Conservation (phyloP, 495 filamentous ascomycete genomes). For the Neurospora cerealis region DNA sequence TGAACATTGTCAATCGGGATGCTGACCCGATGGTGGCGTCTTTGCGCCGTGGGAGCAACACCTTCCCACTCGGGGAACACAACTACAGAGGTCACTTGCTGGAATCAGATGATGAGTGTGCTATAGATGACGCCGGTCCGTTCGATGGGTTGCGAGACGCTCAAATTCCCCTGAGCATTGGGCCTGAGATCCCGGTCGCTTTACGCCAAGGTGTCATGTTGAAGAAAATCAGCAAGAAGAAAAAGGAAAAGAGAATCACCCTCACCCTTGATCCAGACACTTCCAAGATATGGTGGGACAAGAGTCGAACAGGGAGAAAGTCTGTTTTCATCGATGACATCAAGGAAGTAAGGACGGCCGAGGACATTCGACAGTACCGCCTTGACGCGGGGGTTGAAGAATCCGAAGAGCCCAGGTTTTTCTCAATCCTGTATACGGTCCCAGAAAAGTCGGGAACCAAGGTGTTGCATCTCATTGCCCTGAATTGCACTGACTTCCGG, state of each 20-base stretch:
- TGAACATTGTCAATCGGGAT: not conserved
- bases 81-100: not conserved
- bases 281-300: slow-evolving; percentile 82
- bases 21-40: not conserved
- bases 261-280: slow-evolving; percentile 72
- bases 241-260: slow-evolving; percentile 59
- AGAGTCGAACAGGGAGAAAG: slow-evolving; percentile 57
- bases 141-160: slow-evolving; percentile 15
- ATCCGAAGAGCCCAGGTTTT: slow-evolving; percentile 58
- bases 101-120: slow-evolving; percentile 56
- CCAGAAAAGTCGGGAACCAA: slow-evolving; percentile 64
- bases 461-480: slow-evolving; percentile 70
- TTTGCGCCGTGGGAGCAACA: not conserved
- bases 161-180: slow-evolving; percentile 31
- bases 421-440: slow-evolving; percentile 77
- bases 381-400: slow-evolving; percentile 66
- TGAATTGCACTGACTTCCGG: slow-evolving; percentile 53
- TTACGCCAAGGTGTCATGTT: slow-evolving; percentile 68
- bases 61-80: not conserved
- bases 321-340: slow-evolving; percentile 91
- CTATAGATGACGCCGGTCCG: slow-evolving; percentile 23
- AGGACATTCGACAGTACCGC: slow-evolving; percentile 80
- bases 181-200: slow-evolving; percentile 57
- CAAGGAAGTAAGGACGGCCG: slow-evolving; percentile 72
- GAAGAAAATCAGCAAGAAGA: slow-evolving; percentile 71